Percentiles rank a stretch among this genome's conserved stretches.
phyloP scores from a whole-genome alignment of 129 eudicot species.

The Ambrosia artemisiifolia region DNA sequence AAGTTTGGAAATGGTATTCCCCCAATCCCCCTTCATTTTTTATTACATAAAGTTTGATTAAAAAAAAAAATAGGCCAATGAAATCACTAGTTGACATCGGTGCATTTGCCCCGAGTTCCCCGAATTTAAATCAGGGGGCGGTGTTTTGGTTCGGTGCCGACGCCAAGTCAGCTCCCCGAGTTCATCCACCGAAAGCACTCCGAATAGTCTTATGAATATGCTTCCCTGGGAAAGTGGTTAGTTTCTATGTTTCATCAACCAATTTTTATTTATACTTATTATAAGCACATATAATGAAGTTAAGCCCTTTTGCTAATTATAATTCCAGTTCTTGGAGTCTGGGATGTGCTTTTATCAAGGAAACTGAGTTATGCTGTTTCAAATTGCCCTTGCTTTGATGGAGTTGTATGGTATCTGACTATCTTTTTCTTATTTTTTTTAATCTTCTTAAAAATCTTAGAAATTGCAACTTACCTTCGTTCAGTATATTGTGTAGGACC shows the following conservation, averaged over 20 bases:
- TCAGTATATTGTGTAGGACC: slow-evolving; percentile 74
- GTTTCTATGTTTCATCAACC: slow-evolving; percentile 35
- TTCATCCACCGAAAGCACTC: too few relatives aligned
- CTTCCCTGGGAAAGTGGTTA: slow-evolving; percentile 11
- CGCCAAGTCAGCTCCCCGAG: too few relatives aligned
- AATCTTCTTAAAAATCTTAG: not conserved
- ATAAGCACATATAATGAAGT: not conserved
- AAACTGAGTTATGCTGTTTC: slow-evolving; percentile 90
- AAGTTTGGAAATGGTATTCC: too few relatives aligned
- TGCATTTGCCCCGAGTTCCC: too few relatives aligned
- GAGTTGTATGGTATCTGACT: slow-evolving; percentile 74
- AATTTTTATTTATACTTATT: slow-evolving; percentile 8
- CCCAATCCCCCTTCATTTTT: too few relatives aligned
- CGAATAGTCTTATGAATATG: not conserved
- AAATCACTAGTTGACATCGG: too few relatives aligned
- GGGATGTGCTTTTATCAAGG: slow-evolving; percentile 98
- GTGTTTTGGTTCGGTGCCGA: too few relatives aligned
- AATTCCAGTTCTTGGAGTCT: slow-evolving; percentile 80
- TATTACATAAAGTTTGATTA: too few relatives aligned
- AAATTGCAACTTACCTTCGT: slow-evolving; percentile 28
- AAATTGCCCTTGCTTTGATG: slow-evolving; percentile 87
- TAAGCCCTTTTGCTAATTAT: too few relatives aligned
- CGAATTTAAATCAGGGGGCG: too few relatives aligned
- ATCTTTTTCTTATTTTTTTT: not conserved
- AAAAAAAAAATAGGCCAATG: too few relatives aligned